Base-by-base conservation (phyloP, 768 basidiomycete species). In the Paxillus involutus region DNA sequence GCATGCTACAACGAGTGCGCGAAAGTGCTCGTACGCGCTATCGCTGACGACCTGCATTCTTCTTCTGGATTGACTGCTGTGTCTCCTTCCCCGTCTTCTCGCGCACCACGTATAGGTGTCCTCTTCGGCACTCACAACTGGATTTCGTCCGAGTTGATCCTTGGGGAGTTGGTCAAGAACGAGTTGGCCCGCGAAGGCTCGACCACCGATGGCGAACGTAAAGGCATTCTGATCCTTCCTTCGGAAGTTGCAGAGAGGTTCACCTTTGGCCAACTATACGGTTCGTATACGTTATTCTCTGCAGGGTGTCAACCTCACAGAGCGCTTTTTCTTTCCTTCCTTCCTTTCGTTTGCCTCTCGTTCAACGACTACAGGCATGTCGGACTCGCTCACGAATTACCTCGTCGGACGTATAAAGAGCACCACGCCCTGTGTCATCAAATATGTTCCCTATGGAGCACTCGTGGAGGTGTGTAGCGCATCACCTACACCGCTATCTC, bases 51-150 rank as follows among this genome's bases (percentile, higher is more conserved):
- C 62, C 66, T 86, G 35, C 59, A 26, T 60, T 55, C 52, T 10
- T 55, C 52, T 10, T 58, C 61, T 44, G 21, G 50, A 21, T 33
- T 7, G 10, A 1, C 32, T 33, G 32, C 32, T 33, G 32, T 3
- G 35, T 13, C 35, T 12, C 35, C 35, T 2, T n/a, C n/a, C n/a
- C 35, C 12, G 44, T 26, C 29, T 29, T 13, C 44, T 16, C 56
- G n/a, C 32, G n/a, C 51, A 16, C 57, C 63, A 14, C 59, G 48
- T 35, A 43, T 94, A 13, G 88, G 81, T 2, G 82, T 91, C 13
- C 72, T 94, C 2, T 94, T 97, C 59, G 94, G 88, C 1, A 94
- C 94, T 19, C 94, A 96, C 59, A 96, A 96, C 64, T 81, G 83
- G 78, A 73, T 73, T 26, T 91, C 88, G 53, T 84, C 81, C 57